Percentiles rank a stretch among this genome's conserved stretches.
These are phyloP conservation scores for Colletotrichum somersetense DNA, from an alignment of 2,329 filamentous ascomycete species.

Conservation along the genomic window DNA sequence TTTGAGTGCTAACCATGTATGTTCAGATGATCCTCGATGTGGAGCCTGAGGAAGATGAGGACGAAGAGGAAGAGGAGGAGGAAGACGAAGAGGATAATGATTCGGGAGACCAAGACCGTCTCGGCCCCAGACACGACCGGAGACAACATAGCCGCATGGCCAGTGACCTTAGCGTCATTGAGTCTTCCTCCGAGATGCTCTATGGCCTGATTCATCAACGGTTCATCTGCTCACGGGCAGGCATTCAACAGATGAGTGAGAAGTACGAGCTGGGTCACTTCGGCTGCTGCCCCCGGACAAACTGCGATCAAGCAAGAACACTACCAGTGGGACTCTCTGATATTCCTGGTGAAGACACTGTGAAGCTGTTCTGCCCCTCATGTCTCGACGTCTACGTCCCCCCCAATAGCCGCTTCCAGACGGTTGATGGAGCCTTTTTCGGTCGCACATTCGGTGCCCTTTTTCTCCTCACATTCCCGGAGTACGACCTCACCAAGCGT, in stretches of 20 bases:
- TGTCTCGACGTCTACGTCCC: slow-evolving; percentile 98
- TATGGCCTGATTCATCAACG: slow-evolving; percentile 98
- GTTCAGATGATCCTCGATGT: slow-evolving; percentile 94
- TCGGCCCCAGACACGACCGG: slow-evolving; percentile 69
- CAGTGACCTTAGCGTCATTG: slow-evolving; percentile 93
- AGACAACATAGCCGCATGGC: slow-evolving; percentile 87
- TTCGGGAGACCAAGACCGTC: slow-evolving; percentile 71
- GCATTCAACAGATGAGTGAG: slow-evolving; percentile 99
- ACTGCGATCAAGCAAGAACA: slow-evolving; percentile 91
- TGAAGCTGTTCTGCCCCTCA: slow-evolving; percentile 97
- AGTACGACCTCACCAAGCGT: slow-evolving; percentile 87
- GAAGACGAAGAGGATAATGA: slow-evolving; percentile 80
- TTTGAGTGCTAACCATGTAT: slow-evolving; percentile 41
- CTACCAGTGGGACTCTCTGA: slow-evolving; percentile 94
- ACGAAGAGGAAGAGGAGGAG: slow-evolving; percentile 85
- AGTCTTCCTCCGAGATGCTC: slow-evolving; percentile 96
- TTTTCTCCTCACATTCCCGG: slow-evolving; percentile 98
- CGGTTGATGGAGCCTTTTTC: slow-evolving; percentile 97
- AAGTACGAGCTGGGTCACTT: slow-evolving; percentile 99
- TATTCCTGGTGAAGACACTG: slow-evolving; percentile 95
- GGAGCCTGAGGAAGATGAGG: slow-evolving; percentile 94
- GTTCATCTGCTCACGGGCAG: slow-evolving; percentile 95
- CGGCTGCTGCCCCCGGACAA: slow-evolving; percentile 92
- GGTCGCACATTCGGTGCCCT: slow-evolving; percentile 96
- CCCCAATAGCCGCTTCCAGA: slow-evolving; percentile 96